Base-by-base conservation (phyloP, 805 yeast species). In the Soucietia sequanensis region DNA sequence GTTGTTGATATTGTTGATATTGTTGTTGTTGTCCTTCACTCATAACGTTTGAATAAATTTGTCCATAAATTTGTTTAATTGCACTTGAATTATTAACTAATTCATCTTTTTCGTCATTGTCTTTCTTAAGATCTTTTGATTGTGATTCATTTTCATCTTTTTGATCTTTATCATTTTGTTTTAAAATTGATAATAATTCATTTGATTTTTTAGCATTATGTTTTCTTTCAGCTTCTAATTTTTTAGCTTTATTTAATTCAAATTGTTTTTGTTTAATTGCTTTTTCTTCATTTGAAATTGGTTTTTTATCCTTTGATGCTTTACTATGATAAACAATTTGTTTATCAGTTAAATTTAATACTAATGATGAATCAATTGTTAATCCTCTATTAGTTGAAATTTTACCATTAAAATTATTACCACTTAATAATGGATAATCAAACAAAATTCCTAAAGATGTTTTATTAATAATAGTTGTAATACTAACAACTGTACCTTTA, bases 401-500 rank as follows among this genome's bases (percentile, higher is more conserved):
- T 55, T 86, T 78, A 4, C 95, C 95, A 46, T 80, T 85, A 64
- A 93, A 70, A 17, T 74, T 78, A 54, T 80, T 82, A 48, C 97
- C 98, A 30, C 93, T 84, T 33, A 89, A 69, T 37, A 91, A 69
- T 26, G 90, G 85, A 37, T 74, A 62, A 53, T 93, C 99, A 70
- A 91, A 93, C 23, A 93, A 59, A 33, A 93, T 81, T 43, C 84
- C 88, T 37, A 93, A 66, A 1, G 81, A 75, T 23, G 78, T 71
- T 46, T 80, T 76, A 23, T 78, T 72, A 27, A 86, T 87, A 26
- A 78, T 68, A 4, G 75, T 61, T 16, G 62, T 62, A 37, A 75
- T 67, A 6, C 84, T 82, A 32, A 86, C 83, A 35, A 93, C 95
- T 1, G 96, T 89, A 56, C 99, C 99, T 51, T 84, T 84, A 17